Evolutionary conservation across 768 basidiomycete species (phyloP).

Genomic region (Mycena olivaceomarginata): DNA sequence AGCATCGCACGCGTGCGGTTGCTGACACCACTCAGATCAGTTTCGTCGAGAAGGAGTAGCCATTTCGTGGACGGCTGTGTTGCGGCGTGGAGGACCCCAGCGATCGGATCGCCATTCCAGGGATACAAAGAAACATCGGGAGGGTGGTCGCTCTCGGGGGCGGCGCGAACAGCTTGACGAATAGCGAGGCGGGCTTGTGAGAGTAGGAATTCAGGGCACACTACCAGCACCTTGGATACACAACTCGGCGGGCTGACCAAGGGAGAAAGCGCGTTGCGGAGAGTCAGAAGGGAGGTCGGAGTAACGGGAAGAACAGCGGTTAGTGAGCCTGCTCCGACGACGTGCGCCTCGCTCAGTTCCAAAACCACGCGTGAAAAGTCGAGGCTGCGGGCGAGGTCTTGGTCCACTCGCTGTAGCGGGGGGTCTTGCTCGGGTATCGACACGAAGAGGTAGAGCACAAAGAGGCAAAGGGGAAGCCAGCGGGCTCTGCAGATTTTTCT

Average conservation of each 20-base stretch:
- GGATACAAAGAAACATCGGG: constrained; percentile 66
- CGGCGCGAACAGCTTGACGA: constrained; percentile 52
- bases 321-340: constrained; percentile 54
- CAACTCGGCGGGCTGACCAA: constrained; percentile 59
- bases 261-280: constrained; percentile 59
- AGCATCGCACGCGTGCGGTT: constrained; percentile 59
- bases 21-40: constrained; percentile 61
- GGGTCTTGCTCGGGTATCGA: constrained; percentile 14
- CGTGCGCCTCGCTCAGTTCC: not conserved
- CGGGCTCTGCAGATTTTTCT: constrained; percentile 29
- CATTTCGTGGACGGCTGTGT: constrained; percentile 66
- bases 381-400: not conserved
- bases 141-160: constrained; percentile 51
- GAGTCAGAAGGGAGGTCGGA: constrained; percentile 52
- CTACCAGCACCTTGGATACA: constrained; percentile 67
- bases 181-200: constrained; percentile 59
- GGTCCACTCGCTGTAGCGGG: not conserved
- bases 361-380: constrained; percentile 13
- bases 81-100: constrained; percentile 59
- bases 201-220: constrained; percentile 63
- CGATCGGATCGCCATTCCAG: constrained; percentile 49
- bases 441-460: constrained; percentile 32
- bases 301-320: constrained; percentile 72
- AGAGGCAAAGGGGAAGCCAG: constrained; percentile 37
- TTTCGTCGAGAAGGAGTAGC: constrained; percentile 71